Evolutionary conservation across 208 protist genomes (phyloP).

Genomic region (Dictyostelium gargantuum): DNA sequence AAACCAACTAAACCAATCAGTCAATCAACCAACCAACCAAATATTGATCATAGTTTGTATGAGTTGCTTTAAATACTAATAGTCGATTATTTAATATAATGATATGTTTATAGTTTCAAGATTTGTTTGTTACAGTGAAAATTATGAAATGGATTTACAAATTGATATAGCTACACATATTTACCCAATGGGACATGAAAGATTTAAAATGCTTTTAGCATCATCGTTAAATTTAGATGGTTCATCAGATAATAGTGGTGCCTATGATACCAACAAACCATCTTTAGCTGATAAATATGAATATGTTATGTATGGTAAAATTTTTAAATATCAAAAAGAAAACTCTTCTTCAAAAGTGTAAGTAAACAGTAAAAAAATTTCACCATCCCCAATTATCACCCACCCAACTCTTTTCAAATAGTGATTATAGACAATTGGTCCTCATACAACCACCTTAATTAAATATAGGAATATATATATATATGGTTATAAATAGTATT

Average conservation of each 20-base stretch:
- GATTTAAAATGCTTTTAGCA: constrained; percentile 93
- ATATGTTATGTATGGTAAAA: constrained; percentile 97
- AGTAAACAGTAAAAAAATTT: no score
- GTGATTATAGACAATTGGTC: no score
- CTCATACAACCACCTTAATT: no score
- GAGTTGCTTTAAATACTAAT: no score
- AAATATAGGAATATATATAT: no score
- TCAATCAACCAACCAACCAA: no score
- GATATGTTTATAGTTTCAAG: constrained; percentile 85
- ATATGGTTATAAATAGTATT: no score
- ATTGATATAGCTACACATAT: constrained; percentile 97
- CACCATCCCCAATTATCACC: no score
- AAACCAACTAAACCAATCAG: no score
- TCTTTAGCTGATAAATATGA: constrained; percentile 95
- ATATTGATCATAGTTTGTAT: no score
- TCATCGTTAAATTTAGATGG: constrained; percentile 92
- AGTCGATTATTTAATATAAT: no score
- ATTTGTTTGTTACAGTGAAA: constrained; percentile 80
- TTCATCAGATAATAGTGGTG: constrained; percentile 48
- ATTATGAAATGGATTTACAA: constrained; percentile 87
- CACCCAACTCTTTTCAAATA: no score
- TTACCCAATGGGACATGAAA: constrained; percentile 90
- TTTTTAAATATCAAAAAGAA: constrained; percentile 94
- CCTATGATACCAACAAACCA: constrained; percentile 66
- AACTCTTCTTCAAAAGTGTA: constrained; percentile 66